Percentiles rank a stretch among this genome's conserved stretches.
phyloP scores from a whole-genome alignment of 2,329 filamentous ascomycete genomes.

The Hyphodiscus sp. region DNA sequence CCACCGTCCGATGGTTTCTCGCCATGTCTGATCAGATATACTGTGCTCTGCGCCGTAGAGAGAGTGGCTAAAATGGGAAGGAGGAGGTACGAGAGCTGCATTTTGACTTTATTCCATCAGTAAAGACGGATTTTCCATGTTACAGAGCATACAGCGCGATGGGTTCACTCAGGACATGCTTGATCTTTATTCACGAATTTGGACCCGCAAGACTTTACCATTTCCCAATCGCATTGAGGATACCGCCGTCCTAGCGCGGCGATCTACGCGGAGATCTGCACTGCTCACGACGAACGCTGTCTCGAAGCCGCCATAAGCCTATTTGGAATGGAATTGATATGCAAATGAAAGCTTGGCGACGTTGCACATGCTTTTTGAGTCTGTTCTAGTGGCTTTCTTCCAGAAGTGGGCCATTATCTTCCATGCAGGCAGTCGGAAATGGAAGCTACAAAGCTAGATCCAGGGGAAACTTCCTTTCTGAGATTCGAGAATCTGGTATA shows the following conservation, averaged over 20 bases:
- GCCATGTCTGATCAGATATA: constrained; percentile 59
- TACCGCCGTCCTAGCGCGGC: background rate
- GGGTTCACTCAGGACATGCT: background rate
- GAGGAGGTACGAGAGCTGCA: constrained; percentile 2
- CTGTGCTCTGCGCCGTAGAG: constrained; percentile 32
- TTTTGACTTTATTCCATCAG: background rate
- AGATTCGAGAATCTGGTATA: background rate
- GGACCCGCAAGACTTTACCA: too few relatives aligned
- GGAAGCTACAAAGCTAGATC: too few relatives aligned
- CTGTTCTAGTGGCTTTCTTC: background rate
- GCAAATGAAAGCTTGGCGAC: background rate
- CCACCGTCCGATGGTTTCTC: constrained; percentile 49
- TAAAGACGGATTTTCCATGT: background rate
- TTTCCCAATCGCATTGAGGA: too few relatives aligned
- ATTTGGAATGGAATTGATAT: background rate
- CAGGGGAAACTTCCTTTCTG: background rate
- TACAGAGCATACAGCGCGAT: background rate
- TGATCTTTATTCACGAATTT: background rate
- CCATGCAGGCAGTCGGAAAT: too few relatives aligned
- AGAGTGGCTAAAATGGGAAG: background rate
- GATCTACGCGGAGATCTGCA: background rate
- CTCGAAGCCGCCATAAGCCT: background rate
- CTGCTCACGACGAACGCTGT: background rate
- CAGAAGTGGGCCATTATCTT: background rate
- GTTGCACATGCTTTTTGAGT: background rate